Percentiles rank a stretch among this genome's conserved stretches.
These are phyloP conservation scores for Paraphoma sp. DNA, from an alignment of 2,329 filamentous ascomycete species.

Conservation along the genomic window DNA sequence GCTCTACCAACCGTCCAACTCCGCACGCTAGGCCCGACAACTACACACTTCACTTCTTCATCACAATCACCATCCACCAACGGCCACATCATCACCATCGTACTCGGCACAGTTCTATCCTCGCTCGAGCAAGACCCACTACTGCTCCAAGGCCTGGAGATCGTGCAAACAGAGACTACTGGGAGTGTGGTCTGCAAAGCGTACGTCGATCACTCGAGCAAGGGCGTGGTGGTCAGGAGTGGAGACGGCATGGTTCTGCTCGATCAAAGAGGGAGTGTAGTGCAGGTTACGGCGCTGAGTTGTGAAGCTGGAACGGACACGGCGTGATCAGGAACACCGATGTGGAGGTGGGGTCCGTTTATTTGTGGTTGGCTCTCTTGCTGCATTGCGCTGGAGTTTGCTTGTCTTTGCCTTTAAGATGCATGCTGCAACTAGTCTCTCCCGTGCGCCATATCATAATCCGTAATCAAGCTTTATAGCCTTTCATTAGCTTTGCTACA, in stretches of 20 bases:
- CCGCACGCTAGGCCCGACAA: conserved; percentile 13
- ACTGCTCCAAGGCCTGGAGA: conserved; percentile 22
- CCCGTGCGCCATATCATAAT: not conserved
- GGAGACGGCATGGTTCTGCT: conserved; percentile 12
- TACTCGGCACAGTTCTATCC: conserved; percentile 24
- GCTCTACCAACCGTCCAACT: conserved; percentile 15
- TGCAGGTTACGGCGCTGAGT: conserved; percentile 19
- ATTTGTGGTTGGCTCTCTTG: not conserved
- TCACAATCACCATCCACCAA: conserved; percentile 11
- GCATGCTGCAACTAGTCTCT: not conserved
- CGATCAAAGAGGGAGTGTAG: conserved; percentile 12
- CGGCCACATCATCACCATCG: conserved; percentile 17
- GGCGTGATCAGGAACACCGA: not conserved
- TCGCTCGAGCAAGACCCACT: conserved; percentile 23
- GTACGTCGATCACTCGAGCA: conserved; percentile 8
- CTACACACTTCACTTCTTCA: conserved; percentile 8
- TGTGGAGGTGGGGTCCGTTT: not conserved
- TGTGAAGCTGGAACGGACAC: conserved; percentile 7
- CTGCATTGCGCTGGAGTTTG: conserved; percentile 10
- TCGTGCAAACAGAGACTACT: conserved; percentile 13
- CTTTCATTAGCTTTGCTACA: conserved; percentile 41
- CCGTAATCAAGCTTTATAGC: conserved; percentile 23
- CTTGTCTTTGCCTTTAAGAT: not conserved
- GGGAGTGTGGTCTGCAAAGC: conserved; percentile 19
- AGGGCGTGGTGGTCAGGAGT: conserved; percentile 11